These are phyloP conservation scores for Amaranthus cruentus DNA, from an alignment of 148 eudicot genomes.

Conservation along the genomic window DNA sequence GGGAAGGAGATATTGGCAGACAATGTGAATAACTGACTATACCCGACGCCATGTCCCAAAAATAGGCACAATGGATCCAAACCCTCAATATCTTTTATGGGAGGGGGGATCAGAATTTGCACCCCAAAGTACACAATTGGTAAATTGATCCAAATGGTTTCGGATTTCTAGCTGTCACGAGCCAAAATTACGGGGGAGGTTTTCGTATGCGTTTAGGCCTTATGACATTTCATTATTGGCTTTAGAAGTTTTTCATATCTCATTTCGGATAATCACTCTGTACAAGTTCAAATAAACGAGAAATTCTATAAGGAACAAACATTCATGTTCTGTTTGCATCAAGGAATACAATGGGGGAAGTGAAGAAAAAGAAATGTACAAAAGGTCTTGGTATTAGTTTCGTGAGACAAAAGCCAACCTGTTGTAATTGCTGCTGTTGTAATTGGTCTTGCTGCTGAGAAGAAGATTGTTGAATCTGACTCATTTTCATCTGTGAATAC, in stretches of 20 bases:
- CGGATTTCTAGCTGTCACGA: too few relatives aligned
- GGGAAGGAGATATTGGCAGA: background rate
- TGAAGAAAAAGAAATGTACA: background rate
- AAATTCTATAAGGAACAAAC: background rate
- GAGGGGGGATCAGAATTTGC: too few relatives aligned
- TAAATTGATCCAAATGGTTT: too few relatives aligned
- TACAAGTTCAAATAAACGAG: background rate
- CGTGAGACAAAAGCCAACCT: slow-evolving; percentile 40
- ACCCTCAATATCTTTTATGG: background rate
- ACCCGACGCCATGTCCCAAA: background rate
- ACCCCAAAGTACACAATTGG: too few relatives aligned
- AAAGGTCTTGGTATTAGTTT: background rate
- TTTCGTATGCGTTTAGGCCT: background rate
- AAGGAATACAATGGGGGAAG: background rate
- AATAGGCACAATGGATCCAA: background rate
- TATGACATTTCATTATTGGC: too few relatives aligned
- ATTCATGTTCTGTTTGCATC: background rate
- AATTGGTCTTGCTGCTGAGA: slow-evolving; percentile 90
- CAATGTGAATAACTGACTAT: background rate
- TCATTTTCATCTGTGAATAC: slow-evolving; percentile 71
- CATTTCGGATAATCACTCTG: background rate
- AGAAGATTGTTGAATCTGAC: slow-evolving; percentile 84
- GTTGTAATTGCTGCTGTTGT: slow-evolving; percentile 87
- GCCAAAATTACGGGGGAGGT: too few relatives aligned
- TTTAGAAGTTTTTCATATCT: background rate